Evolutionary conservation across 192 early-diverging fungal genomes (phyloP), one percentile per base, ranked within the genome.

Genomic region (Coemansia sp.): DNA sequence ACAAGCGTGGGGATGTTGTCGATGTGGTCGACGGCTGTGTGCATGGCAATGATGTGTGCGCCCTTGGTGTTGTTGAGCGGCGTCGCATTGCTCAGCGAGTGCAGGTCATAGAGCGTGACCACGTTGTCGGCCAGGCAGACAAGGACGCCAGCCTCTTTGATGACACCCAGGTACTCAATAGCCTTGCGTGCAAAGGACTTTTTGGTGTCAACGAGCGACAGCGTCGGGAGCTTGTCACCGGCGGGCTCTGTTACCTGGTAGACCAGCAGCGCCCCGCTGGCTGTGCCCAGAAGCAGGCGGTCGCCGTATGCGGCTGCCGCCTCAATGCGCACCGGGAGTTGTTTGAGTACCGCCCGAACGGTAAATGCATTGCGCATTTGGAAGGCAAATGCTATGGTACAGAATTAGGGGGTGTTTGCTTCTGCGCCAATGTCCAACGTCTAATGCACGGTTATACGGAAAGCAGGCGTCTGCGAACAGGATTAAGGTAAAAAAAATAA

Each of bases 331-430:
- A 84, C 84, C 2, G 82, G 84, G 41, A 92, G 74, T 71, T 90
- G 89, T 63, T 89, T 87, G 38, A 92, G 79, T 61, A 89, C 87
- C 53, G 89, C 85, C 33, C 85, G 87, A 57, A 90, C 84, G 69
- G 89, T 85, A 68, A 92, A 92, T 50, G 90, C 90, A 81, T 90
- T 85, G 79, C 89, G 88, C 90, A 92, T 92, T 69, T 67, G 55
- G 13, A 36, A 36, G 49, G 23, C 9, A 11, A 50, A 23, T 6
- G 22, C 7, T 11, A 22, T 11, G 9, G 46, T 9, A n/a, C 23
- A 25, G 23, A 7, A 20, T 29, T 29, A 29, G 29, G 45, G 11
- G 45, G 38, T 10, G 11, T 7, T 40, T 7, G 3, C 11, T 40
- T 40, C 38, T 40, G 5, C 38, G 38, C 11, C 38, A 40, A 40